Evolutionary conservation across 176 grass and related monocot genomes (phyloP).

Genomic region (Alopecurus myosuroides): DNA sequence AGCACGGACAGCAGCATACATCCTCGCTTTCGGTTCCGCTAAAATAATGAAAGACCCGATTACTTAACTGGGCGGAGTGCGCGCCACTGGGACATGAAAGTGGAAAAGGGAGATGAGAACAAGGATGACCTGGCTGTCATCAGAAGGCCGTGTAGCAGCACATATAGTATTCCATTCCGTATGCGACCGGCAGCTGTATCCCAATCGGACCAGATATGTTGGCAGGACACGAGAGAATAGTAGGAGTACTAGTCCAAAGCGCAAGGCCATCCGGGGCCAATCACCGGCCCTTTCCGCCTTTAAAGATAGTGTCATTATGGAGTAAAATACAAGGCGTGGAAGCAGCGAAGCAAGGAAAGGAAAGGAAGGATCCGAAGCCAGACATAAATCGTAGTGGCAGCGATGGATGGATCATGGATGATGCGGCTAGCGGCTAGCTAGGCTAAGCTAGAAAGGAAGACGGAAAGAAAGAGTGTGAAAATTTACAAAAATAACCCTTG

Average conservation of each 20-base stretch:
- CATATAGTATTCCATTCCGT: neutral
- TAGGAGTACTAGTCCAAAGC: neutral
- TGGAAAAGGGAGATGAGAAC: neutral
- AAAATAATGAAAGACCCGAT: constrained; percentile 39
- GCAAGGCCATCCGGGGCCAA: neutral
- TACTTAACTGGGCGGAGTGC: constrained; percentile 7
- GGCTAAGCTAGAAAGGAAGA: neutral
- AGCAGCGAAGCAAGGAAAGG: neutral
- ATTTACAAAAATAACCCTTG: too few relatives aligned
- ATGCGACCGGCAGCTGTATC: constrained; percentile 34
- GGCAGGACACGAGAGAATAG: neutral
- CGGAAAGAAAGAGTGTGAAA: too few relatives aligned
- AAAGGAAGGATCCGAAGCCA: neutral
- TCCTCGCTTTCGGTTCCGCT: neutral
- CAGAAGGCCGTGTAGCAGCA: neutral
- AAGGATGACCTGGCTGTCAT: constrained; percentile 37
- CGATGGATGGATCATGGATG: neutral
- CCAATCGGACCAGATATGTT: constrained; percentile 9
- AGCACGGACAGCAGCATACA: neutral
- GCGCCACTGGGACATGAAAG: neutral
- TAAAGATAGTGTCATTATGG: neutral
- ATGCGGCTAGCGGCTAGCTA: neutral
- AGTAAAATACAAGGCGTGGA: constrained; percentile 1
- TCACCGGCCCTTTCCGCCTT: constrained; percentile 2
- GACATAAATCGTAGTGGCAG: neutral